Evolutionary conservation across 306 rosid genomes (phyloP).

Genomic region (Sindora glabra): DNA sequence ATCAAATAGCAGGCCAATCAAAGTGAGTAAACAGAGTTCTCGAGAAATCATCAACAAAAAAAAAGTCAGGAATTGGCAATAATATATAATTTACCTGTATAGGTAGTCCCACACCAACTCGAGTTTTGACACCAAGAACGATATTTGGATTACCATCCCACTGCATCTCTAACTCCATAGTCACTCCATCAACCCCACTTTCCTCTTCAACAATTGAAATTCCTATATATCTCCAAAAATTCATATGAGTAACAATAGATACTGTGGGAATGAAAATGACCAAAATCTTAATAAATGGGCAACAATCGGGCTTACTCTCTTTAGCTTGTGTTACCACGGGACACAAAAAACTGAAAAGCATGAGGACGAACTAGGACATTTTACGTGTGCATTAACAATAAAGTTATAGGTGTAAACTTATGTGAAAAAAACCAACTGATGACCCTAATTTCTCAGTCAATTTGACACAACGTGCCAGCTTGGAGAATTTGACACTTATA

Average conservation of each 20-base stretch:
- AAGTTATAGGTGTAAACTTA: too few relatives aligned
- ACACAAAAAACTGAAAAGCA: not conserved
- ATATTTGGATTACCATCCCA: constrained; percentile 94
- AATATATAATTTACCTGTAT: constrained; percentile 55
- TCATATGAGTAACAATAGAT: constrained; percentile 7
- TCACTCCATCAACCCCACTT: constrained; percentile 44
- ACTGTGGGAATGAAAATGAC: constrained; percentile 1
- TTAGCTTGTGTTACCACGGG: not conserved
- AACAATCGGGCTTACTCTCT: not conserved
- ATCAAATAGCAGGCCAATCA: not conserved
- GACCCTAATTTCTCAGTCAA: too few relatives aligned
- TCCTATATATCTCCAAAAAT: constrained; percentile 36
- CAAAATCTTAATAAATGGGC: constrained; percentile 3
- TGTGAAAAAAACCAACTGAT: too few relatives aligned
- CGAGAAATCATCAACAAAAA: not conserved
- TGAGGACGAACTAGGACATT: not conserved
- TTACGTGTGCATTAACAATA: too few relatives aligned
- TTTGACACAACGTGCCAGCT: not conserved
- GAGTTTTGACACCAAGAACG: constrained; percentile 71
- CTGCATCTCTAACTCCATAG: constrained; percentile 84
- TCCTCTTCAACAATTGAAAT: constrained; percentile 58
- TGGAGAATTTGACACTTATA: too few relatives aligned
- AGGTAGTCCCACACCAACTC: constrained; percentile 68
- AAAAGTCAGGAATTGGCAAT: not conserved
- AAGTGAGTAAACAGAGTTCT: not conserved